These are phyloP conservation scores for Talaromyces piceae DNA, from an alignment of 2,329 filamentous ascomycete genomes.

Conservation along the genomic window DNA sequence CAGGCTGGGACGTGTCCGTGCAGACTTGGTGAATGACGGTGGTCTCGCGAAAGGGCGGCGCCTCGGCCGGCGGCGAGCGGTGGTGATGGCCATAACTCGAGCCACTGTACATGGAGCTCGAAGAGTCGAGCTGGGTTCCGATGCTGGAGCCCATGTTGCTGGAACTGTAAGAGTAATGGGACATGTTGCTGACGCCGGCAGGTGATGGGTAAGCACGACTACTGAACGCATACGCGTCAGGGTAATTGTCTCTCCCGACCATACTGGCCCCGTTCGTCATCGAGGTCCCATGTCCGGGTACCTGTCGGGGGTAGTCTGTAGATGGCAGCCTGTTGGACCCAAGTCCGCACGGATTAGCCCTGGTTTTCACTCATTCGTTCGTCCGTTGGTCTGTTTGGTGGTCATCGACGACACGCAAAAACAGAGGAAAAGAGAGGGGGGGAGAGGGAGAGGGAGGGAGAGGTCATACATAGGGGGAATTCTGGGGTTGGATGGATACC, in stretches of 20 bases:
- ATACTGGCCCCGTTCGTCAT: constrained; percentile 23
- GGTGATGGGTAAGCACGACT: constrained; percentile 26
- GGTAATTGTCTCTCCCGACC: constrained; percentile 34
- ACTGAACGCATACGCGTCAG: constrained; percentile 26
- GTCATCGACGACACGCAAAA: not conserved
- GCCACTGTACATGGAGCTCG: constrained; percentile 22
- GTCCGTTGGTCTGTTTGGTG: too few species aligned
- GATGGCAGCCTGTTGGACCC: constrained; percentile 43
- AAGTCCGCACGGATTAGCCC: too few species aligned
- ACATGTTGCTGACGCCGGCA: constrained; percentile 25
- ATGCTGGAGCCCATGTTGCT: constrained; percentile 25
- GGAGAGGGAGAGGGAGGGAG: not conserved
- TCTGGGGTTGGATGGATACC: constrained; percentile 25
- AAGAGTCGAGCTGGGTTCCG: constrained; percentile 25
- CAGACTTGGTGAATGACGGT: constrained; percentile 25
- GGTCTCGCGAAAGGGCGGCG: constrained; percentile 38
- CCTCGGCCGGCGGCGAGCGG: constrained; percentile 27
- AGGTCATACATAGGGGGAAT: constrained; percentile 34
- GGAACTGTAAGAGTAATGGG: constrained; percentile 17
- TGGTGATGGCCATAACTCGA: constrained; percentile 20
- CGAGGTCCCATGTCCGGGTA: constrained; percentile 24
- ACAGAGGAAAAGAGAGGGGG: not conserved
- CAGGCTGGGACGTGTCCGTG: constrained; percentile 30
- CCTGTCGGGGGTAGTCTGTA: constrained; percentile 37
- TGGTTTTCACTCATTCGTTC: too few species aligned